phyloP scores from a whole-genome alignment of 495 filamentous ascomycete species.

The Penicillium argentinense region DNA sequence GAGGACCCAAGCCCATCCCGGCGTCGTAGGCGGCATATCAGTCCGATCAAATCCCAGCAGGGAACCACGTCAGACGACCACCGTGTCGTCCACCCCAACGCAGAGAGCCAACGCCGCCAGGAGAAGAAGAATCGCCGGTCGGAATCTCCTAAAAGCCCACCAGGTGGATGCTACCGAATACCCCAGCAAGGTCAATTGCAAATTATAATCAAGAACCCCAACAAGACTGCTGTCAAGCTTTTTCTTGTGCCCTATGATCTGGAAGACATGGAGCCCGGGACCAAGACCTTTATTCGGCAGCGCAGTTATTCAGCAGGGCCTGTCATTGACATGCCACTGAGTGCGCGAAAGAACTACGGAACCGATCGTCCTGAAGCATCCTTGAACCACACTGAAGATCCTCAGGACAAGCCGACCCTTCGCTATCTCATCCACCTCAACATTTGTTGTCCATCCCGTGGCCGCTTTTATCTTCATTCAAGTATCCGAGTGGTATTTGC shows the following conservation, averaged over 20 bases:
- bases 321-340: slow-evolving; percentile 68
- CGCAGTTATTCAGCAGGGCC: slow-evolving; percentile 89
- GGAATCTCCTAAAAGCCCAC: slow-evolving; percentile 70
- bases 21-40: slow-evolving; percentile 47
- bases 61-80: slow-evolving; percentile 13
- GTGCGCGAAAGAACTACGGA: slow-evolving; percentile 49
- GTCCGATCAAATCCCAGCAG: slow-evolving; percentile 35
- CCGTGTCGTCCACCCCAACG: too few species aligned
- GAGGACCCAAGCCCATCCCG: slow-evolving; percentile 43
- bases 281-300: slow-evolving; percentile 95
- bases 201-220: slow-evolving; percentile 95
- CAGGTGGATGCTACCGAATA: slow-evolving; percentile 89
- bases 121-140: slow-evolving; percentile 60
- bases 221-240: slow-evolving; percentile 93
- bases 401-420: slow-evolving; percentile 72
- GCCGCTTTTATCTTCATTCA: slow-evolving; percentile 88
- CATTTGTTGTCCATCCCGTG: slow-evolving; percentile 82
- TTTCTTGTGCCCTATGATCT: slow-evolving; percentile 96
- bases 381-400: slow-evolving; percentile 41
- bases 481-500: slow-evolving; percentile 94
- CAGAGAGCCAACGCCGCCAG: slow-evolving; percentile 31
- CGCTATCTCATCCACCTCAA: slow-evolving; percentile 93
- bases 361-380: slow-evolving; percentile 44
- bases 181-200: slow-evolving; percentile 94
- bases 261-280: slow-evolving; percentile 90